Conservation (phyloP, 2,329 filamentous ascomycete species). For the Capronia epimyces region DNA sequence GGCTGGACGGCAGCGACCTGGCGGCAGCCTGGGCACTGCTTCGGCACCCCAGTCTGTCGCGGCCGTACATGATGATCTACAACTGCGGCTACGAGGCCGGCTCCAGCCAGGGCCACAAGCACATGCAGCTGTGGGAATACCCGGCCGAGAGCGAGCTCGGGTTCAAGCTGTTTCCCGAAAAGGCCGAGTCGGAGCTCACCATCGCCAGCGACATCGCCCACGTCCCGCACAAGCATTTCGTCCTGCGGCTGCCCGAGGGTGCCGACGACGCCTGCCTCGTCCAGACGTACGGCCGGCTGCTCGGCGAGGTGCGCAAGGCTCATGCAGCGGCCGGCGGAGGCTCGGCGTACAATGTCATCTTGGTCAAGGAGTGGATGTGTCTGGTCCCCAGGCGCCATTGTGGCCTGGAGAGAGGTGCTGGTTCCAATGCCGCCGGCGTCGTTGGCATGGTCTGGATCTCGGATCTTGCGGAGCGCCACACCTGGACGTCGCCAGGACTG, state of each 20-base stretch:
- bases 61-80: conserved; percentile 39
- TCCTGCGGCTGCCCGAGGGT: conserved; percentile 27
- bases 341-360: conserved; percentile 31
- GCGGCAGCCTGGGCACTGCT: conserved; percentile 38
- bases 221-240: conserved; percentile 31
- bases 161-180: conserved; percentile 26
- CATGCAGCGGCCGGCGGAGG: conserved; percentile 16
- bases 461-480: conserved; percentile 23
- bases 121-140: conserved; percentile 40
- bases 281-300: conserved; percentile 24
- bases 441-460: conserved; percentile 29
- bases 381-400: conserved; percentile 21
- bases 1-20: conserved; percentile 37
- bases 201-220: conserved; percentile 21
- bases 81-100: conserved; percentile 45
- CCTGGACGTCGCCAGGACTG: conserved; percentile 25
- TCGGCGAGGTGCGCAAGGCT: conserved; percentile 23
- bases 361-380: conserved; percentile 31
- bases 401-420: conserved; percentile 22
- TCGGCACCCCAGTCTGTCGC: conserved; percentile 22
- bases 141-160: conserved; percentile 27
- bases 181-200: conserved; percentile 23
- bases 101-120: conserved; percentile 43
- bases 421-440: conserved; percentile 29
- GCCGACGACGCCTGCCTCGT: conserved; percentile 14